Base-by-base conservation (phyloP, 768 basidiomycete genomes). In the Inosperma sp. region DNA sequence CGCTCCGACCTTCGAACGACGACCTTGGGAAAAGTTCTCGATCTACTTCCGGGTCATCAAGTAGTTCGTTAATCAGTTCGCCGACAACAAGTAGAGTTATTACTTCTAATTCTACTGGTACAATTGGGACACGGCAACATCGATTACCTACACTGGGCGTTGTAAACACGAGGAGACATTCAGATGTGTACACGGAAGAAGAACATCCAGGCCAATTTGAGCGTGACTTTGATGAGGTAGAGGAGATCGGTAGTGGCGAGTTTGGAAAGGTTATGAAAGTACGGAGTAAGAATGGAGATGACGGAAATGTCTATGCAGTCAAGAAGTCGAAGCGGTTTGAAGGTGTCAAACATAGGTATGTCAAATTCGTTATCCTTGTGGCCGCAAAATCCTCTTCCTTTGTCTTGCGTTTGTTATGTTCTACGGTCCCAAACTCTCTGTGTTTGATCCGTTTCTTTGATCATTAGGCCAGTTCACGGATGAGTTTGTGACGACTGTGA, bases 251-350 rank as follows among this genome's bases (percentile, higher is more conserved):
- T 5, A 85, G 84, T 45, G 95, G 95, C 12, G 91, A 92, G 63
- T 98, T 97, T 68, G 93, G 93, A 21, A 86, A 86, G 61, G 95
- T 93, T 16, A 86, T 92, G 70, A 90, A 88, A 69, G 90, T 86
- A 35, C 79, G 78, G 49, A 72, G 75, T 63, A 90, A 92, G 70
- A 74, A 76, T 33, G 73, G 70, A 53, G 69, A 75, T 54, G 72
- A 79, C 30, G 61, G 65, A 29, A 68, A 71, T 41, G 68, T 90
- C 27, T 94, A 78, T 65, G 95, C 95, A 8, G 82, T 99, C 62
- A 99, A 99, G 76, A 88, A 89, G 65, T 94, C 91, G 25, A 93
- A 94, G 71, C 79, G 82, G 26, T 94, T 96, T 59, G 88, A 93
- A 62, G 95, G 95, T 22, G 80, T 79, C 33, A 86, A 88, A 68